Evolutionary conservation across 495 filamentous ascomycete species (phyloP), one percentile per base, ranked within the genome.

Genomic region (Penicillium ochrochloron): DNA sequence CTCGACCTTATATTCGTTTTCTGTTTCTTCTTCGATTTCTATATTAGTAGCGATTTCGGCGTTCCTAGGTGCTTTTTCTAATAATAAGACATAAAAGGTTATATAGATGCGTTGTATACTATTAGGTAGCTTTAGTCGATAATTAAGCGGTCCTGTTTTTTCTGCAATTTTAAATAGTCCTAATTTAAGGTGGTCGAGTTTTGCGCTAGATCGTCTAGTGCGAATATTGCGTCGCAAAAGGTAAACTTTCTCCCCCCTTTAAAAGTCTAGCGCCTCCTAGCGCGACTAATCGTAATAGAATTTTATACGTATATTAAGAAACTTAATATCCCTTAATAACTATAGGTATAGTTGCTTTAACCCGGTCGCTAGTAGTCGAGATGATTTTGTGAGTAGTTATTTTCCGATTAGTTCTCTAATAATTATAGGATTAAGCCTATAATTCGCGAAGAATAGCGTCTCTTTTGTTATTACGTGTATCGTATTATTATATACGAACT

Each of bases 401-500:
- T n/a, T 51, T 14, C 9, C 5, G 3, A 35, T 42, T 60, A 37
- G 42, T 51, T 60, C 58, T 51, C 35, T 29, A 23, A 51, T 31
- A 14, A 59, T 39, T 25, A 0, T 29, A 31, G 62, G 48, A 39
- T 65, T 35, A 39, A 39, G 57, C 35, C 63, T 54, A 27, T 68
- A 52, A 19, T 73, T 68, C 0, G 27, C 42, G 35, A 65, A 72
- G 60, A 73, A 75, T n/a, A 48, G 65, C 1, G 56, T 63, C n/a
- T 62, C 5, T n/a, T 41, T 46, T 2, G 46, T 63, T 0, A 15
- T 35, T 59, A 6, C 6, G 7, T 41, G 6, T 17, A 39, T 42
- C 0, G 14, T 12, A 6, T 69, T 69, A 37, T 78, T 77, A 31
- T 66, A 60, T 7, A 67, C 57, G 48, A 78, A 75, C 35, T 80